A percentile compares a stretch with the other conserved stretches of the same genome.
Conservation (phyloP, 257 asterid genomes). For the Haberlea rhodopensis region DNA sequence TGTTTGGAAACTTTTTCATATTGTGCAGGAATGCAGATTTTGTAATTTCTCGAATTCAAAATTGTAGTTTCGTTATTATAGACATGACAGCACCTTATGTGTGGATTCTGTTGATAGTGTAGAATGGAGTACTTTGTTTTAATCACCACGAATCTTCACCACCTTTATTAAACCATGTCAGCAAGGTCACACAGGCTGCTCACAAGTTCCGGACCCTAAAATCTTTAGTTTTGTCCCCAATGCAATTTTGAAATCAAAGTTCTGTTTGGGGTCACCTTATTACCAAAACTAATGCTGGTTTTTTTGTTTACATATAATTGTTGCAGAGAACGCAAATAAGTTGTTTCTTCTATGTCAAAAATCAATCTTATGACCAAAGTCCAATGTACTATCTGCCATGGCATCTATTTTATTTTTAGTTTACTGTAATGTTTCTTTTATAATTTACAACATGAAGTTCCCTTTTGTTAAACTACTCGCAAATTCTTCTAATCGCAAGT, state of each 20-base stretch:
- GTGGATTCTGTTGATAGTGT: no score
- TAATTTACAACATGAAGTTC: no score
- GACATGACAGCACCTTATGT: not conserved
- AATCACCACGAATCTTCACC: not conserved
- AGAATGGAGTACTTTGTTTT: no score
- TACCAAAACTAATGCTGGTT: no score
- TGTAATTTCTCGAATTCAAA: no score
- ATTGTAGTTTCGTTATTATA: not conserved
- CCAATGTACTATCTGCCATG: not conserved
- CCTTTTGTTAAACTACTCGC: conserved; percentile 7
- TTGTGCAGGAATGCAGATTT: not conserved
- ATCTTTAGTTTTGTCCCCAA: not conserved
- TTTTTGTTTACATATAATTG: no score
- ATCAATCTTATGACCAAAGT: not conserved
- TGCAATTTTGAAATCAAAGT: no score
- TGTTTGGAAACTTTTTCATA: not conserved
- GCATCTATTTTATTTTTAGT: not conserved
- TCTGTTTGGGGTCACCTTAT: no score
- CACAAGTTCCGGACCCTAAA: not conserved
- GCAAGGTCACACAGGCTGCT: no score
- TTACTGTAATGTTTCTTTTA: not conserved
- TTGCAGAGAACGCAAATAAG: no score
- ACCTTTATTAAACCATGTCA: not conserved
- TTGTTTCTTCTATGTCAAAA: no score
- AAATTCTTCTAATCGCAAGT: conserved; percentile 17